Evolutionary conservation across 306 rosid species (phyloP), one percentile per base, ranked within the genome.

Genomic region (Quercus glauca): DNA sequence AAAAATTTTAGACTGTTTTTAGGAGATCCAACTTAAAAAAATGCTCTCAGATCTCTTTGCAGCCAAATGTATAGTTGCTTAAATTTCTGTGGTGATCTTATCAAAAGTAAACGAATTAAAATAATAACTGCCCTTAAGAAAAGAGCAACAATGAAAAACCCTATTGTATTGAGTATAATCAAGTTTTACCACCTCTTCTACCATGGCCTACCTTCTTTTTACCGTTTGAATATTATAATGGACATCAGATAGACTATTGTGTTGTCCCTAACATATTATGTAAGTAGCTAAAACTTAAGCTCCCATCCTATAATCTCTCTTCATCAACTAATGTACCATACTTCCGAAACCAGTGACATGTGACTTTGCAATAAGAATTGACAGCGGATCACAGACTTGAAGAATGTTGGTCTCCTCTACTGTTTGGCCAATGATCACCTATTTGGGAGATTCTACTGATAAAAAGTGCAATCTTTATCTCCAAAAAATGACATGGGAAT

Each of bases 361-460:
- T 25, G 45, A 77, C 68, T 23, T 77, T 60, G 21, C 69, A 70
- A 57, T 31, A 69, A 52, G 73, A 69, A 63, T 55, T 18, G 55
- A 43, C 49, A 64, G n/a, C 68, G 74, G 41, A 74, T 29, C 70
- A 64, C 15, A 64, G 14, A 3, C 43, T 60, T 60, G 12, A 64
- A 6, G 7, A 17, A n/a, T 14, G 25, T 55, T 41, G 75, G 20
- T 5, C 19, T 26, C 63, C 78, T 28, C 73, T 19, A 76, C 10
- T 18, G 51, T 33, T 67, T 33, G 52, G 72, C 3, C 41, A 21
- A 49, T 19, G 19, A 25, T 6, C 20, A 71, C 11, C 58, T 13
- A 13, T 71, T 25, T 6, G 25, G 56, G 55, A 18, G 17, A 69
- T 69, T 69, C 33, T 21, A 19, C 14, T 12, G 53, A 71, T 14